Evolutionary conservation across 2,329 filamentous ascomycete species (phyloP).

Genomic region (Lecanicillium sp.): DNA sequence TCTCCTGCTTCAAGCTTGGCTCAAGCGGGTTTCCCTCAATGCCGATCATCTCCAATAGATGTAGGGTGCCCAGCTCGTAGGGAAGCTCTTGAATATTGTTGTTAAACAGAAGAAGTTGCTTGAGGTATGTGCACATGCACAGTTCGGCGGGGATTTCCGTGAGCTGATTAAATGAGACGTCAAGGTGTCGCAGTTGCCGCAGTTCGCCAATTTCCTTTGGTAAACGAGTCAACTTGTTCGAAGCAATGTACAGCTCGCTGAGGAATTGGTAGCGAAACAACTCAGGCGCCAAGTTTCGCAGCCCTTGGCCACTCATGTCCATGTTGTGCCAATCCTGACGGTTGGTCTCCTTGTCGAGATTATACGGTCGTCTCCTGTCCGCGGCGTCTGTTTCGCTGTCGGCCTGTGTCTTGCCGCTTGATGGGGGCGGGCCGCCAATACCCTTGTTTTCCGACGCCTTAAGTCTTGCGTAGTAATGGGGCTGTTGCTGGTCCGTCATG

Average conservation of each 20-base stretch:
- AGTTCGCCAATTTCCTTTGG: slow-evolving; percentile 76
- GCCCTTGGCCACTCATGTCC: slow-evolving; percentile 91
- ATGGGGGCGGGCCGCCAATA: slow-evolving; percentile 46
- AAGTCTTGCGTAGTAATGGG: slow-evolving; percentile 64
- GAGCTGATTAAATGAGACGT: slow-evolving; percentile 84
- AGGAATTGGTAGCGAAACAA: slow-evolving; percentile 87
- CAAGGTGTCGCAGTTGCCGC: slow-evolving; percentile 72
- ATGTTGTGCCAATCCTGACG: slow-evolving; percentile 86
- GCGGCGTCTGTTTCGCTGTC: slow-evolving; percentile 46
- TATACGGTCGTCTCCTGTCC: slow-evolving; percentile 54
- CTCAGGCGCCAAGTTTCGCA: slow-evolving; percentile 70
- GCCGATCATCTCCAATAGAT: slow-evolving; percentile 80
- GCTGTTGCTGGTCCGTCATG: slow-evolving; percentile 60
- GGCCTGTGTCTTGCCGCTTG: slow-evolving; percentile 38
- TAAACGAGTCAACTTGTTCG: slow-evolving; percentile 79
- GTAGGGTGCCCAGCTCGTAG: slow-evolving; percentile 80
- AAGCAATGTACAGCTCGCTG: slow-evolving; percentile 85
- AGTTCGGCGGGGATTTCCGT: slow-evolving; percentile 78
- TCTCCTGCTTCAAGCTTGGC: slow-evolving; percentile 66
- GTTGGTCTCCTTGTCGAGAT: slow-evolving; percentile 57
- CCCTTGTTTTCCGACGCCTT: slow-evolving; percentile 65
- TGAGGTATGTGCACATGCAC: slow-evolving; percentile 92
- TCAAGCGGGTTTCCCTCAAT: slow-evolving; percentile 88
- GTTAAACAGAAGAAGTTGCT: slow-evolving; percentile 79
- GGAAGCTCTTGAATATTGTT: slow-evolving; percentile 80